Conservation (phyloP, 257 asterid genomes). For the Jaltomata sinuosa region DNA sequence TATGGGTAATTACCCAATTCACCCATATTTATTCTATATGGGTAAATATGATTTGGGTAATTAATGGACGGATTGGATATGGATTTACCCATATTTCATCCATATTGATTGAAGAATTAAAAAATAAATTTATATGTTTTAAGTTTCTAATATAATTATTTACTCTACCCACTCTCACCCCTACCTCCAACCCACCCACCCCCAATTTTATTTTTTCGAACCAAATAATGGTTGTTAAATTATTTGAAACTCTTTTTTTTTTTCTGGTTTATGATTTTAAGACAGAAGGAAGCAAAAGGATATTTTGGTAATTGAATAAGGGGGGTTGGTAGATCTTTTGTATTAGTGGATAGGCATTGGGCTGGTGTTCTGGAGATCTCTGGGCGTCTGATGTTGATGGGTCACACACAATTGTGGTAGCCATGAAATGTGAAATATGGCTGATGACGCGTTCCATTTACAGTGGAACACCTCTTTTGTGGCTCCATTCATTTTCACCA, state of each 20-base stretch:
- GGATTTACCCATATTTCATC: too few species aligned
- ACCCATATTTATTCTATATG: too few species aligned
- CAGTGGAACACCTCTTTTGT: background rate
- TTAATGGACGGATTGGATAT: too few species aligned
- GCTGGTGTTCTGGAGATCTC: background rate
- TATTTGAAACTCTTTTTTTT: background rate
- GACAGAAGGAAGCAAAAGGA: background rate
- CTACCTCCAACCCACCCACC: too few species aligned
- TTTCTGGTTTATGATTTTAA: background rate
- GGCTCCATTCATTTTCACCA: background rate
- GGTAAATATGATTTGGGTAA: too few species aligned
- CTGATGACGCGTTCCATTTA: background rate
- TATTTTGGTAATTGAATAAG: background rate
- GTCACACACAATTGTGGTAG: background rate
- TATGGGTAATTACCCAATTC: too few species aligned
- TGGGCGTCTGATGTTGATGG: background rate
- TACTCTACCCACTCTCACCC: too few species aligned
- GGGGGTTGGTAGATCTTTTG: background rate
- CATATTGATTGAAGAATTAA: too few species aligned
- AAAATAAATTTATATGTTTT: too few species aligned
- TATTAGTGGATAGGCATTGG: background rate
- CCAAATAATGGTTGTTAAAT: background rate
- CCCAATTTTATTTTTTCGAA: too few species aligned
- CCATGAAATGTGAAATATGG: background rate
- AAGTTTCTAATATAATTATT: too few species aligned